phyloP scores from a whole-genome alignment of 805 yeast species.

The Priceomyces castillae region DNA sequence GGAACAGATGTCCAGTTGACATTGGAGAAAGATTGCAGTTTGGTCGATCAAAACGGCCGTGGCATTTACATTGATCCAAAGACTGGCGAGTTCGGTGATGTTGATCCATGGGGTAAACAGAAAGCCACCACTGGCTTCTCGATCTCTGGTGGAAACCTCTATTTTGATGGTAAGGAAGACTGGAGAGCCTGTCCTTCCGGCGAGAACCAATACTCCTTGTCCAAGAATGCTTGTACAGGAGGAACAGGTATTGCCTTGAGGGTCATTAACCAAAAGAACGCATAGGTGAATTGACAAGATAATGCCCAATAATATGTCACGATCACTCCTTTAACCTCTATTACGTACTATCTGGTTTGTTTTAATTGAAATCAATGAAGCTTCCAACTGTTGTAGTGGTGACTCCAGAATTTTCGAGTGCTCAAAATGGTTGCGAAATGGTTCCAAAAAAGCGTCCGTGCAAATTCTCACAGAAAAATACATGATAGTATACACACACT shows the following conservation, averaged over 20 bases:
- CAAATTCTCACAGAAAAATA: no score
- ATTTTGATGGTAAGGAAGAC: conserved; percentile 28
- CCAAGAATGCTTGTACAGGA: conserved; percentile 25
- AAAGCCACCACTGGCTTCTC: conserved; percentile 39
- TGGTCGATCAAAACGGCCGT: conserved; percentile 30
- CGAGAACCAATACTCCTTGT: conserved; percentile 21
- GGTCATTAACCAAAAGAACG: background rate
- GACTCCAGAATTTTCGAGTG: background rate
- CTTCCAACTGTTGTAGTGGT: no score
- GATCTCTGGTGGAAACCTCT: conserved; percentile 35
- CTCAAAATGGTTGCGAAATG: conserved; percentile 3
- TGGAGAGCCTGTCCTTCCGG: conserved; percentile 41
- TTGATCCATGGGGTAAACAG: conserved; percentile 30
- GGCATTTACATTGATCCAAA: conserved; percentile 26
- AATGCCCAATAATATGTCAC: background rate
- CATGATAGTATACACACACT: no score
- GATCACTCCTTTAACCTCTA: background rate
- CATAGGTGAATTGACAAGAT: background rate
- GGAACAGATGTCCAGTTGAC: conserved; percentile 25
- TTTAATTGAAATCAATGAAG: background rate
- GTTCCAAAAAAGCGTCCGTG: no score
- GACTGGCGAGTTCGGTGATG: conserved; percentile 33
- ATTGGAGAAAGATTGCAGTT: conserved; percentile 24
- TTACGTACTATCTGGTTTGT: background rate
- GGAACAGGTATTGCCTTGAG: conserved; percentile 24